Evolutionary conservation across 352 stramenopile species (phyloP).

Genomic region (Phytophthora colocasiae): DNA sequence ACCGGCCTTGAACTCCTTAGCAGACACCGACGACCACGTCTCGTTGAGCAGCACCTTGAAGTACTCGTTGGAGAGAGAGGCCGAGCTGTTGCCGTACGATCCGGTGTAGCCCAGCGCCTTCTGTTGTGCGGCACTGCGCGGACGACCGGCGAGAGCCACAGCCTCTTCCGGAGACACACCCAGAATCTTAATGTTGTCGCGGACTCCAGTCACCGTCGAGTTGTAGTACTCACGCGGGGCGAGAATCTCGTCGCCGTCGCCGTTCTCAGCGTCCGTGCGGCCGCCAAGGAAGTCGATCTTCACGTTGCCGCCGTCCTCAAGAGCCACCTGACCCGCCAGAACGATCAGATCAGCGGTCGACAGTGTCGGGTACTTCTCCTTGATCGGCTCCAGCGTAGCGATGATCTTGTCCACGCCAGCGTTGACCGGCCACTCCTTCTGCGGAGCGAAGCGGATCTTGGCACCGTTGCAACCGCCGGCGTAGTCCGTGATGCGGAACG

Average conservation of each 20-base stretch:
- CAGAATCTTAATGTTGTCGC: constrained; percentile 94
- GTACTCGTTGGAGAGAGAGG: constrained; percentile 84
- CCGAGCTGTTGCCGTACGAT: constrained; percentile 79
- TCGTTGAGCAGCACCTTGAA: constrained; percentile 38
- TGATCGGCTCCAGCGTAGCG: constrained; percentile 82
- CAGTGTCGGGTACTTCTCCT: constrained; percentile 87
- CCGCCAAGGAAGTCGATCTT: constrained; percentile 45
- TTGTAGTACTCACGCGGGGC: constrained; percentile 89
- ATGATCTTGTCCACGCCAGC: constrained; percentile 80
- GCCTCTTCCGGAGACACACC: constrained; percentile 92
- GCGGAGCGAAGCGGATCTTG: constrained; percentile 80
- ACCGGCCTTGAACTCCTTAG: constrained; percentile 32
- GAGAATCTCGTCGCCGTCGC: constrained; percentile 78
- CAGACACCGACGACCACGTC: constrained; percentile 26
- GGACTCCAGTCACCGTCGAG: constrained; percentile 80
- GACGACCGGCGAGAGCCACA: constrained; percentile 91
- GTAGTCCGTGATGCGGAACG: constrained; percentile 83
- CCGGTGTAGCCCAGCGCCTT: constrained; percentile 84
- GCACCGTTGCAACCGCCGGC: constrained; percentile 86
- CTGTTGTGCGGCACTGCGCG: constrained; percentile 91
- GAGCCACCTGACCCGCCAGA: constrained; percentile 63
- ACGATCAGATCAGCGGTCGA: constrained; percentile 95
- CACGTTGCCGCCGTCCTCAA: constrained; percentile 31
- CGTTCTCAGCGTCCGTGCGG: constrained; percentile 76
- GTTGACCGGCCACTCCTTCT: constrained; percentile 91